Percentiles rank a stretch among this genome's conserved stretches.
Conservation (phyloP, 495 filamentous ascomycete genomes). For the Penicillium manginii region DNA sequence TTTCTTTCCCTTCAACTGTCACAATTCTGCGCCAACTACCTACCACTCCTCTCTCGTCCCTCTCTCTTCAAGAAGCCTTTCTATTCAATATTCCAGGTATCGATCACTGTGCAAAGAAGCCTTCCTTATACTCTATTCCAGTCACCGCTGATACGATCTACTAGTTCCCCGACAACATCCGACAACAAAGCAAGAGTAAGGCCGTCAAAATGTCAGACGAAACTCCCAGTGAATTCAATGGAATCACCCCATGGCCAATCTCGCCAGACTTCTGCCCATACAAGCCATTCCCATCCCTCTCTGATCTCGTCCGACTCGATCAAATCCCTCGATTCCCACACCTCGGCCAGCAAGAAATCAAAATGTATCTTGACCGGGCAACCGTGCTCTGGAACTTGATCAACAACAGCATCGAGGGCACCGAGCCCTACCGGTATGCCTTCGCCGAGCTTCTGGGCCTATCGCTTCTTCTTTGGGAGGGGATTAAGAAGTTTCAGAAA, state of each 20-base stretch:
- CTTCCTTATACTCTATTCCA: not conserved
- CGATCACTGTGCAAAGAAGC: too few relatives aligned
- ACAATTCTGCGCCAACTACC: too few relatives aligned
- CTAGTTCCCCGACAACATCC: not conserved
- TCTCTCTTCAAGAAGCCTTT: too few relatives aligned
- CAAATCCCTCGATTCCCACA: not conserved
- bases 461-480: not conserved
- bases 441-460: not conserved
- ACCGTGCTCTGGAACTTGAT: not conserved
- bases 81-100: too few relatives aligned
- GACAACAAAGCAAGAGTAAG: not conserved
- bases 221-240: not conserved
- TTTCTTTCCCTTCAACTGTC: too few relatives aligned
- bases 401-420: not conserved
- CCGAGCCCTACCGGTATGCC: not conserved
- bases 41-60: too few relatives aligned
- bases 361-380: not conserved
- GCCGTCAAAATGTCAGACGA: not conserved
- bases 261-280: not conserved
- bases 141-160: not conserved
- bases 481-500: not conserved
- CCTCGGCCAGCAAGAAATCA: not conserved
- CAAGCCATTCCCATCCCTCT: not conserved
- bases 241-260: not conserved
- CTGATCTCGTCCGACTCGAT: not conserved